phyloP scores from a whole-genome alignment of 768 basidiomycete species.

The Russula lepida region DNA sequence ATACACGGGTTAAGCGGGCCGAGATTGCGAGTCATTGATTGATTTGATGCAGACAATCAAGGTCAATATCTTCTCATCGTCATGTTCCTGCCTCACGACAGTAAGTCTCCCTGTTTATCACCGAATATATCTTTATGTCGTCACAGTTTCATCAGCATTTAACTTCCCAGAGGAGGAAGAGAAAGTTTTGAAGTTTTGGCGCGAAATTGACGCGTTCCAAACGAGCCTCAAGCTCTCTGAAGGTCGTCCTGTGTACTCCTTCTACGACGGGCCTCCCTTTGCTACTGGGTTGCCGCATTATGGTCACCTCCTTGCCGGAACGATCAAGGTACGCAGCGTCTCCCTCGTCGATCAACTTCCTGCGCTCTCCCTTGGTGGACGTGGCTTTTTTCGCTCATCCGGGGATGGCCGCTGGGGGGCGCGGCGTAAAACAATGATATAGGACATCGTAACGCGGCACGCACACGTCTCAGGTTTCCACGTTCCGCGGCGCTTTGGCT shows the following conservation, averaged over 20 bases:
- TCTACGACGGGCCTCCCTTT: constrained; percentile 97
- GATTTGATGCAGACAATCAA: background rate
- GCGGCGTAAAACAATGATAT: background rate
- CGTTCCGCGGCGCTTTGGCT: constrained; percentile 91
- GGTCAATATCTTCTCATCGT: background rate
- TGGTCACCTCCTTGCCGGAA: constrained; percentile 87
- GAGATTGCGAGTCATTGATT: background rate
- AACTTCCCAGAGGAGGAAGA: constrained; percentile 84
- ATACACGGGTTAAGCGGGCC: background rate
- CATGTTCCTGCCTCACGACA: constrained; percentile 57
- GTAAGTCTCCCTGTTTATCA: constrained; percentile 34
- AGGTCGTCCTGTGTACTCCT: constrained; percentile 83
- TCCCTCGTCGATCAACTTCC: background rate
- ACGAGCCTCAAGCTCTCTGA: constrained; percentile 90
- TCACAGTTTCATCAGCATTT: constrained; percentile 65
- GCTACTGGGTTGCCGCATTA: constrained; percentile 97
- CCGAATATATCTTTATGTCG: constrained; percentile 10
- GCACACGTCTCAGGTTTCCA: constrained; percentile 89
- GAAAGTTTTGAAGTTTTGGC: constrained; percentile 86
- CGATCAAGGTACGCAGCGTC: constrained; percentile 66
- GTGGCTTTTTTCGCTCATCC: constrained; percentile 2
- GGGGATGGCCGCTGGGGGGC: background rate
- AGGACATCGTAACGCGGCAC: constrained; percentile 98
- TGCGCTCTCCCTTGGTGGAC: background rate
- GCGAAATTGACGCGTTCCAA: constrained; percentile 95